A percentile compares a stretch with the other conserved stretches of the same genome.
Evolutionary conservation across 768 basidiomycete genomes (phyloP).

Genomic region (Tylopilus sp.): DNA sequence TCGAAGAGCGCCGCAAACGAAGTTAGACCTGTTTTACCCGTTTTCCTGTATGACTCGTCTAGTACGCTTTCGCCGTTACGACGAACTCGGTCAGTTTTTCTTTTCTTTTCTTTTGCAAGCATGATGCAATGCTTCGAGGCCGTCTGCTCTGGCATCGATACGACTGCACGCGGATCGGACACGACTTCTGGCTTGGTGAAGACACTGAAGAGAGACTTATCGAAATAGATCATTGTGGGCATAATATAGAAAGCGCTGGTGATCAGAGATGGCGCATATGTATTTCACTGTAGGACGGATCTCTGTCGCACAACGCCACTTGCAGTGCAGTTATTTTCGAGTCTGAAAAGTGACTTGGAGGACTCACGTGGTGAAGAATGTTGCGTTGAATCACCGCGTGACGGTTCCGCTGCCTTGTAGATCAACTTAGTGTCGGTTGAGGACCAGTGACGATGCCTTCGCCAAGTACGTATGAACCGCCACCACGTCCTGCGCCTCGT

Average conservation of each 20-base stretch:
- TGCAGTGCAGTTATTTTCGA: background rate
- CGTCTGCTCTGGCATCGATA: background rate
- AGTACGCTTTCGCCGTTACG: background rate
- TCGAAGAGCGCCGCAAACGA: background rate
- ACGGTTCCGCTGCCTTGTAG: too few species aligned
- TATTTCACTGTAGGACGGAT: background rate
- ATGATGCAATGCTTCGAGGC: background rate
- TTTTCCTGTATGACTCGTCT: background rate
- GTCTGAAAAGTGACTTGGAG: background rate
- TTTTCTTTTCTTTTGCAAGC: too few species aligned
- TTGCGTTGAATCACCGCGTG: too few species aligned
- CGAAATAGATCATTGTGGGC: background rate
- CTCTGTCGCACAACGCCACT: background rate
- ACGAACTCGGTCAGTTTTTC: background rate
- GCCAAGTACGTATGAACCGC: too few species aligned
- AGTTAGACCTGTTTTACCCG: background rate
- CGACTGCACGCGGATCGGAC: too few species aligned
- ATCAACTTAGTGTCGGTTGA: too few species aligned
- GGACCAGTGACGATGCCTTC: too few species aligned
- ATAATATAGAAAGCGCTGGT: background rate
- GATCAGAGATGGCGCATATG: background rate
- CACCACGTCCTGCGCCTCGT: too few species aligned
- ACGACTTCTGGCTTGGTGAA: too few species aligned
- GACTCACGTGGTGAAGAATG: too few species aligned
- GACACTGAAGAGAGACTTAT: background rate